Conservation (phyloP, 371 early-diverging fungal genomes). For the Saksenaea oblongispora region DNA sequence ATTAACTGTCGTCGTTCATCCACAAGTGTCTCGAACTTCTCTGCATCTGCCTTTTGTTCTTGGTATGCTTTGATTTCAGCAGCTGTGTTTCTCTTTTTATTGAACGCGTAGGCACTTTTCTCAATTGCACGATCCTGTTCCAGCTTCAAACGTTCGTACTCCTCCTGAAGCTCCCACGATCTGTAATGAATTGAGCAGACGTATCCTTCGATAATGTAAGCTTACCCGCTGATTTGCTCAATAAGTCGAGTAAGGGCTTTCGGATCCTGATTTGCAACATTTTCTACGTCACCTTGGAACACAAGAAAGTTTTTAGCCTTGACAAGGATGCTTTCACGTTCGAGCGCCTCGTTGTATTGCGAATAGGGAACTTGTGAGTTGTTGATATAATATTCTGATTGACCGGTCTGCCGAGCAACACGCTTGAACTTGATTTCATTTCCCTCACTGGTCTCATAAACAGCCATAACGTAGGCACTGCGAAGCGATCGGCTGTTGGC, state of each 20-base stretch:
- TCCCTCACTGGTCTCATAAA: slow-evolving; percentile 68
- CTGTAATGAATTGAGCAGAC: slow-evolving; percentile 28
- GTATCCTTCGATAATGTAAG: background rate
- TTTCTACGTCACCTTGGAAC: slow-evolving; percentile 99
- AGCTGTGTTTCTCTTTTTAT: slow-evolving; percentile 83
- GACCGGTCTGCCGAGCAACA: slow-evolving; percentile 71
- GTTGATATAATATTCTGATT: slow-evolving; percentile 91
- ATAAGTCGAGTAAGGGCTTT: slow-evolving; percentile 93
- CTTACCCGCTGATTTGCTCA: slow-evolving; percentile 94
- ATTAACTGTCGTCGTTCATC: slow-evolving; percentile 59
- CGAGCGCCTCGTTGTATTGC: slow-evolving; percentile 79
- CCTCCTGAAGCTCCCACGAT: slow-evolving; percentile 84
- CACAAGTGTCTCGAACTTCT: slow-evolving; percentile 74
- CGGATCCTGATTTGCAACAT: slow-evolving; percentile 95
- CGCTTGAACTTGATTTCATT: slow-evolving; percentile 64
- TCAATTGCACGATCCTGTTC: slow-evolving; percentile 88
- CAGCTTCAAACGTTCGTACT: slow-evolving; percentile 85
- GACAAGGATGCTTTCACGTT: slow-evolving; percentile 89
- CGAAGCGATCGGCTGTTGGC: slow-evolving; percentile 44
- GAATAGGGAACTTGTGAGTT: slow-evolving; percentile 65
- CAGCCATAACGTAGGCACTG: slow-evolving; percentile 77
- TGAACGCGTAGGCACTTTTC: slow-evolving; percentile 84
- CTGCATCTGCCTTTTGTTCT: slow-evolving; percentile 91
- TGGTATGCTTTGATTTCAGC: slow-evolving; percentile 90
- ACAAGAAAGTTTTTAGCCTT: slow-evolving; percentile 98